Conservation (phyloP, 306 rosid genomes). For the Prunus mume region DNA sequence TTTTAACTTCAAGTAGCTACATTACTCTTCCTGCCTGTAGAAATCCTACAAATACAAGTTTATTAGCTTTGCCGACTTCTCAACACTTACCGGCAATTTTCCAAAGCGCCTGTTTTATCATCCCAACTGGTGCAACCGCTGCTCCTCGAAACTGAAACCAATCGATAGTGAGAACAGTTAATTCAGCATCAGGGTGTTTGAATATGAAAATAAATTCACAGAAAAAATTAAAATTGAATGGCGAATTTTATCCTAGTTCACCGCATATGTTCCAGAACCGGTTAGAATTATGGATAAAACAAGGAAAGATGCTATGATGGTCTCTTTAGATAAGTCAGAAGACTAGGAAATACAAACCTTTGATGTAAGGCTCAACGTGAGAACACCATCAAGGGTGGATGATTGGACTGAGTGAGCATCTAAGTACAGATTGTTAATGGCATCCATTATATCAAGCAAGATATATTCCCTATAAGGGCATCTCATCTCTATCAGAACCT, state of each 20-base stretch:
- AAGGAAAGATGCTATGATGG: background rate
- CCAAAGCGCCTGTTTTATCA: slow-evolving; percentile 68
- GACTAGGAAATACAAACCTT: slow-evolving; percentile 51
- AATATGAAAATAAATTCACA: background rate
- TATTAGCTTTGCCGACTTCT: slow-evolving; percentile 18
- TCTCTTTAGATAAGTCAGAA: background rate
- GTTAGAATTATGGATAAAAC: background rate
- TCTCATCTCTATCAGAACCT: slow-evolving; percentile 66
- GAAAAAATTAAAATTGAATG: background rate
- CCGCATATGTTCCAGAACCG: background rate
- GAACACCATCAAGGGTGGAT: slow-evolving; percentile 58
- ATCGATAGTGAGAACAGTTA: slow-evolving; percentile 13
- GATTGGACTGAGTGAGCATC: slow-evolving; percentile 74
- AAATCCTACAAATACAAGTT: slow-evolving; percentile 21
- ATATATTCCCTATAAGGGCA: slow-evolving; percentile 76
- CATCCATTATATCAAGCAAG: slow-evolving; percentile 71
- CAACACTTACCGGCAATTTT: slow-evolving; percentile 48
- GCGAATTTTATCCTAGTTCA: background rate
- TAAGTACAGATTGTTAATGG: slow-evolving; percentile 57
- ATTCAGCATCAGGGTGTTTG: background rate
- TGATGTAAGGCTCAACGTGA: slow-evolving; percentile 62
- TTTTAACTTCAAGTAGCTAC: background rate
- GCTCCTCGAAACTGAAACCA: slow-evolving; percentile 68
- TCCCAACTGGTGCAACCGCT: slow-evolving; percentile 53
- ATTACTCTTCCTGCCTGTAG: background rate